Percentiles rank a stretch among this genome's conserved stretches.
These are phyloP conservation scores for Metrosideros polymorpha DNA, from an alignment of 441 rosid species.

Conservation along the genomic window DNA sequence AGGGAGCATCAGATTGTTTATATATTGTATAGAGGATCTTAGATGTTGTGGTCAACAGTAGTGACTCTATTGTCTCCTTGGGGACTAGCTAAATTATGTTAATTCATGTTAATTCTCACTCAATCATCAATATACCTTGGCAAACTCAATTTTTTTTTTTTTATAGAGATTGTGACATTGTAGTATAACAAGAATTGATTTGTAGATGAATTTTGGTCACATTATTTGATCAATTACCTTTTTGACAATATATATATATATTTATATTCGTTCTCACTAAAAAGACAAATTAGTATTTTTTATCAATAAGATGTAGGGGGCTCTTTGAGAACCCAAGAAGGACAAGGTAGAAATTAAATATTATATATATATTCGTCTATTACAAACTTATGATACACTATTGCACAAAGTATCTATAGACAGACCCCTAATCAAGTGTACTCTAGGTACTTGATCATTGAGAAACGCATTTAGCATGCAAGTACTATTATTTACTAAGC, in stretches of 20 bases:
- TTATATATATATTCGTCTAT: too few relatives aligned
- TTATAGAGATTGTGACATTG: background rate
- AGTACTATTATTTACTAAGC: background rate
- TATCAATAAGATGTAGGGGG: accelerated
- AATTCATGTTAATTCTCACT: background rate
- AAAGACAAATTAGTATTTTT: too few relatives aligned
- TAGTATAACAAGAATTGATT: too few relatives aligned
- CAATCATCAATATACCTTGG: accelerated
- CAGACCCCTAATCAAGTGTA: accelerated
- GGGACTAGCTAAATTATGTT: background rate
- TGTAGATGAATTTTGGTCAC: background rate
- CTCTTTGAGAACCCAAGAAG: background rate
- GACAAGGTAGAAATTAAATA: background rate
- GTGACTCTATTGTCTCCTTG: background rate
- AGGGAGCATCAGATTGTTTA: too few relatives aligned
- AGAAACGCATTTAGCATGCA: background rate
- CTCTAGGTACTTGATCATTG: background rate
- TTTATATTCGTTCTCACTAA: background rate
- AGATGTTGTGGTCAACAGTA: background rate
- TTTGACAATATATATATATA: accelerated
- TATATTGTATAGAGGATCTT: too few relatives aligned
- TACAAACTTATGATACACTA: background rate
- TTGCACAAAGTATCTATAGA: background rate
- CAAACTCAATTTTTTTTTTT: too few relatives aligned
- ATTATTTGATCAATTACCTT: too few relatives aligned